Percentiles rank a stretch among this genome's conserved stretches.
These are phyloP conservation scores for Craterostigma plantagineum DNA, from an alignment of 257 asterid species.

Conservation along the genomic window DNA sequence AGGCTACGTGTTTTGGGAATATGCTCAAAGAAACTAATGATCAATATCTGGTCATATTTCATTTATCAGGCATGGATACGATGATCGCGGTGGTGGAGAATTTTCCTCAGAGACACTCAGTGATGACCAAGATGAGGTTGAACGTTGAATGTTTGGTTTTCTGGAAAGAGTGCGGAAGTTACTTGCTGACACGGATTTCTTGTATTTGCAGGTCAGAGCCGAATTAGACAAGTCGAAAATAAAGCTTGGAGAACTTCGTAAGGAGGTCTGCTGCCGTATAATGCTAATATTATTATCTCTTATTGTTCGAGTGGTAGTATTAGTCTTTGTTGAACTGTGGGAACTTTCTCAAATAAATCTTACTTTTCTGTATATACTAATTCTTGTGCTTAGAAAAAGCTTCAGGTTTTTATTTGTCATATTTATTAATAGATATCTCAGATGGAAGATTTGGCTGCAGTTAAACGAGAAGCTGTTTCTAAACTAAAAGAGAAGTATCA, in stretches of 20 bases:
- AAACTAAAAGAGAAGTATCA: slow-evolving; percentile 42
- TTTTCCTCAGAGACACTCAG: slow-evolving; percentile 33
- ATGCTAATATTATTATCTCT: neutral
- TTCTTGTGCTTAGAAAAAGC: neutral
- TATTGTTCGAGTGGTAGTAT: slow-evolving; percentile 4
- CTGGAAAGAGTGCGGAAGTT: no score
- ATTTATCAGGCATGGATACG: slow-evolving; percentile 34
- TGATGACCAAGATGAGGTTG: slow-evolving; percentile 39
- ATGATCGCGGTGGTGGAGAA: slow-evolving; percentile 30
- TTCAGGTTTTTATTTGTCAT: neutral
- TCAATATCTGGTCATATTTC: neutral
- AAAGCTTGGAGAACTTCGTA: slow-evolving; percentile 53
- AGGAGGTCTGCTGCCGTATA: slow-evolving; percentile 25
- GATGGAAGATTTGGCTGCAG: slow-evolving; percentile 37
- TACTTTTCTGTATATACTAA: neutral
- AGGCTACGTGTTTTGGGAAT: neutral
- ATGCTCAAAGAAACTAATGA: no score
- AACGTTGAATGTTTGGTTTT: slow-evolving; percentile 4
- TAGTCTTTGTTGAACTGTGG: slow-evolving; percentile 2
- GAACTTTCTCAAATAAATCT: slow-evolving; percentile 2
- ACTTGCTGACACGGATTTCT: slow-evolving; percentile 1
- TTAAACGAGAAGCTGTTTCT: slow-evolving; percentile 27
- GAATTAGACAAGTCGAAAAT: slow-evolving; percentile 30
- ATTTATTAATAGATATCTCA: slow-evolving; percentile 26
- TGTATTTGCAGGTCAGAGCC: slow-evolving; percentile 23